phyloP scores from a whole-genome alignment of 208 protist genomes.

The Trypanosoma mega region DNA sequence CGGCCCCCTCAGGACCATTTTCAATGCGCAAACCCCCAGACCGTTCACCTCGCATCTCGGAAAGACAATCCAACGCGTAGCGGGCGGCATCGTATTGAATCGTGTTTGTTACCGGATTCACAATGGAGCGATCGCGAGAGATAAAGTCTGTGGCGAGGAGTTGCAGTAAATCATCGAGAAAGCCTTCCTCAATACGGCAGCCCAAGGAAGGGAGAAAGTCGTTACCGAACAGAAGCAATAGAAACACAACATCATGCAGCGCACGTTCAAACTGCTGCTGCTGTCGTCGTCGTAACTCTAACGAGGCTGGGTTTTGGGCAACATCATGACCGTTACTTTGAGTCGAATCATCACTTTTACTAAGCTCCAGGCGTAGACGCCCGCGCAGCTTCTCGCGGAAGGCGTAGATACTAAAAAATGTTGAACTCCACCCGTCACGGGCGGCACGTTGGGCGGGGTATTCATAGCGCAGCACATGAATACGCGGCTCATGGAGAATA shows the following conservation, averaged over 20 bases:
- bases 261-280: constrained; percentile 61
- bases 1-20: constrained; percentile 28
- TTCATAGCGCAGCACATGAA: constrained; percentile 97
- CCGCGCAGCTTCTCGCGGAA: constrained; percentile 70
- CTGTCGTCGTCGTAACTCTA: not conserved
- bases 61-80: constrained; percentile 78
- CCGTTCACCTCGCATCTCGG: constrained; percentile 51
- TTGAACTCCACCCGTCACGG: constrained; percentile 53
- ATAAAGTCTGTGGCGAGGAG: constrained; percentile 83
- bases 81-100: constrained; percentile 75
- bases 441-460: constrained; percentile 44
- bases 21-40: constrained; percentile 27
- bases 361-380: constrained; percentile 41
- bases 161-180: constrained; percentile 88
- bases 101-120: constrained; percentile 68
- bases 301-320: not conserved
- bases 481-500: constrained; percentile 97
- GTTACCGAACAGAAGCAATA: constrained; percentile 98
- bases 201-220: constrained; percentile 98
- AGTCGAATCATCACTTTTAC: no score
- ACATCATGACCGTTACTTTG: no score
- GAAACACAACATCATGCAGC: constrained; percentile 97
- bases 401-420: constrained; percentile 85
- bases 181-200: constrained; percentile 93
- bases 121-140: constrained; percentile 60